Conservation (phyloP, 2,329 filamentous ascomycete species). For the Stromatinia cepivora region DNA sequence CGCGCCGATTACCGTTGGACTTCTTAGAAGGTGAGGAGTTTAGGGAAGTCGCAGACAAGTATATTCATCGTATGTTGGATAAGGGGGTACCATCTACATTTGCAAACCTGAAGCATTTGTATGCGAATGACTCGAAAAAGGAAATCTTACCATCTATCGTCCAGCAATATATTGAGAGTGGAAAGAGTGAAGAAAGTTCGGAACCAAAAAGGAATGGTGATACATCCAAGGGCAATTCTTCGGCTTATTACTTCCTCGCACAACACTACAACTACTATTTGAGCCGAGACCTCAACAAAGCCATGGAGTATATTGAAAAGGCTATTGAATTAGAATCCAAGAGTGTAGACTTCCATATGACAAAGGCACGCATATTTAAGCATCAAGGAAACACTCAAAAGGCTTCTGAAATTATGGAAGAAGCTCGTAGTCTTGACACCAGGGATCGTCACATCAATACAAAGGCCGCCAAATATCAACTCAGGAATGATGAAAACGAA, state of each 20-base stretch:
- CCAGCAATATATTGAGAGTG: constrained; percentile 71
- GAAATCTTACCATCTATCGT: constrained; percentile 73
- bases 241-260: constrained; percentile 87
- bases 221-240: constrained; percentile 66
- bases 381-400: constrained; percentile 77
- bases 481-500: constrained; percentile 88
- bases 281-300: constrained; percentile 80
- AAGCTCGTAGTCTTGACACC: constrained; percentile 79
- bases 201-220: constrained; percentile 49
- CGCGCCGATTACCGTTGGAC: constrained; percentile 82
- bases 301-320: constrained; percentile 78
- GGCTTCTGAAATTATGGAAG: constrained; percentile 85
- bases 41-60: constrained; percentile 71
- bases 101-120: constrained; percentile 93
- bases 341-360: constrained; percentile 91
- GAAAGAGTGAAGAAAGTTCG: constrained; percentile 46
- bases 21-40: constrained; percentile 85
- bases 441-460: constrained; percentile 98
- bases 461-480: constrained; percentile 94
- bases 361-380: constrained; percentile 92
- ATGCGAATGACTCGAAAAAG: constrained; percentile 75
- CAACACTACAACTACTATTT: constrained; percentile 95
- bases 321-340: constrained; percentile 77
- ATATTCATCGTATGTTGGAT: constrained; percentile 80
- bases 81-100: constrained; percentile 96